phyloP scores from a whole-genome alignment of 2,329 filamentous ascomycete genomes.

The Epichloe sp. region DNA sequence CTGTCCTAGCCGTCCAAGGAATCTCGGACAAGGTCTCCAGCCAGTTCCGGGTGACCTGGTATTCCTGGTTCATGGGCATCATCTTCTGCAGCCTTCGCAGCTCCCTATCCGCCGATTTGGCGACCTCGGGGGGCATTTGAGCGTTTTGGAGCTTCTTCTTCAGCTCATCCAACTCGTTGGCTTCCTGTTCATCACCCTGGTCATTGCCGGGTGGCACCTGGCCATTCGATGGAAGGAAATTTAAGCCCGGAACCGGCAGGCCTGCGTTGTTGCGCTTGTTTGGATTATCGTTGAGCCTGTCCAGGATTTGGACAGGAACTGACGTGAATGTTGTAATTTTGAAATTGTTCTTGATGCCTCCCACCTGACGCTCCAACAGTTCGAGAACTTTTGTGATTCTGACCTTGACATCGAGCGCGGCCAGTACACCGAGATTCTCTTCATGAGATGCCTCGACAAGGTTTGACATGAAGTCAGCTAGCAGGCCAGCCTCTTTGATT shows the following conservation, averaged over 20 bases:
- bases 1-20: constrained; percentile 74
- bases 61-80: constrained; percentile 91
- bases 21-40: constrained; percentile 89
- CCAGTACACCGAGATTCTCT: constrained; percentile 78
- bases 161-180: constrained; percentile 81
- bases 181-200: constrained; percentile 61
- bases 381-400: constrained; percentile 73
- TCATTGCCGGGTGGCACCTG: constrained; percentile 31
- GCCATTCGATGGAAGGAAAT: constrained; percentile 20
- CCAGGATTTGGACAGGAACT: constrained; percentile 48
- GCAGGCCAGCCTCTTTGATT: constrained; percentile 63
- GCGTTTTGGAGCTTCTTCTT: constrained; percentile 78
- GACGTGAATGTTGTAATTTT: constrained; percentile 69
- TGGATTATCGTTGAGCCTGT: constrained; percentile 33
- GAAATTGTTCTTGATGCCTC: constrained; percentile 73
- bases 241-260: constrained; percentile 27
- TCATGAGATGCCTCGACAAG: constrained; percentile 77
- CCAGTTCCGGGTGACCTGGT: constrained; percentile 86
- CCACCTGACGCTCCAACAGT: constrained; percentile 69
- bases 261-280: constrained; percentile 18
- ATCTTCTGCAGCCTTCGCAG: constrained; percentile 83
- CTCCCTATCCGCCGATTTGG: constrained; percentile 89
- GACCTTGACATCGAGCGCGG: constrained; percentile 65
- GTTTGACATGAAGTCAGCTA: constrained; percentile 96
- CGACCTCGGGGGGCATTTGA: constrained; percentile 69